Percentiles rank a stretch among this genome's conserved stretches.
Evolutionary conservation across 768 basidiomycete genomes (phyloP).

Genomic region (Hygrocybe punicea): DNA sequence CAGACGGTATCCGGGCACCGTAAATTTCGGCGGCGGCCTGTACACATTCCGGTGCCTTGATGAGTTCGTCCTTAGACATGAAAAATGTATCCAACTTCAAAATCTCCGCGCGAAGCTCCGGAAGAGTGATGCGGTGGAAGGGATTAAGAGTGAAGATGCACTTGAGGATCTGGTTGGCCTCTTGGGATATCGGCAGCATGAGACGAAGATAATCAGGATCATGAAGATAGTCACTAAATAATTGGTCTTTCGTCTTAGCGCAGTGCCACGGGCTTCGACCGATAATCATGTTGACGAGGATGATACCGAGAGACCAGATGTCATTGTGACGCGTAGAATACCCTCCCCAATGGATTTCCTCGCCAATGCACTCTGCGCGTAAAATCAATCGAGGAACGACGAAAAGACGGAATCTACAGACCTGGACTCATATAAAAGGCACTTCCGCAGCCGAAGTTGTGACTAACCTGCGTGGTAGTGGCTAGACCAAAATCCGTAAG

Average conservation of each 20-base stretch:
- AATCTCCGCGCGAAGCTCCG: constrained; percentile 57
- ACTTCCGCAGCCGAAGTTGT: constrained; percentile 58
- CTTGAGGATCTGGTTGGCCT: constrained; percentile 63
- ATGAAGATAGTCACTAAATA: constrained; percentile 60
- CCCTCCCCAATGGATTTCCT: constrained; percentile 40
- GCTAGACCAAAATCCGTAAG: constrained; percentile 81
- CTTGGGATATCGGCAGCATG: constrained; percentile 70
- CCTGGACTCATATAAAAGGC: constrained; percentile 70
- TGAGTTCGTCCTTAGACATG: constrained; percentile 48
- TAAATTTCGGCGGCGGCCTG: constrained; percentile 8
- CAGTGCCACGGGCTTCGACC: constrained; percentile 76
- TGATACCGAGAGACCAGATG: constrained; percentile 73
- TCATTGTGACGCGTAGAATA: constrained; percentile 65
- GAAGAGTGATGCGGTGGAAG: constrained; percentile 55
- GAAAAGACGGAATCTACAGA: constrained; percentile 25
- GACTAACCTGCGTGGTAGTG: constrained; percentile 43
- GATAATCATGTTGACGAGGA: constrained; percentile 79
- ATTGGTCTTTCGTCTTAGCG: constrained; percentile 63
- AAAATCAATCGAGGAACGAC: constrained; percentile 8
- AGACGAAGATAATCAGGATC: constrained; percentile 61
- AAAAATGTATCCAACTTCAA: constrained; percentile 58
- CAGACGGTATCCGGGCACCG: not conserved
- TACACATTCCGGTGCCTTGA: constrained; percentile 24
- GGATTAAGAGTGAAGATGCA: constrained; percentile 71
- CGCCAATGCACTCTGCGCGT: constrained; percentile 52